Conservation (phyloP, 129 eudicot species). For the Flaveria robusta region DNA sequence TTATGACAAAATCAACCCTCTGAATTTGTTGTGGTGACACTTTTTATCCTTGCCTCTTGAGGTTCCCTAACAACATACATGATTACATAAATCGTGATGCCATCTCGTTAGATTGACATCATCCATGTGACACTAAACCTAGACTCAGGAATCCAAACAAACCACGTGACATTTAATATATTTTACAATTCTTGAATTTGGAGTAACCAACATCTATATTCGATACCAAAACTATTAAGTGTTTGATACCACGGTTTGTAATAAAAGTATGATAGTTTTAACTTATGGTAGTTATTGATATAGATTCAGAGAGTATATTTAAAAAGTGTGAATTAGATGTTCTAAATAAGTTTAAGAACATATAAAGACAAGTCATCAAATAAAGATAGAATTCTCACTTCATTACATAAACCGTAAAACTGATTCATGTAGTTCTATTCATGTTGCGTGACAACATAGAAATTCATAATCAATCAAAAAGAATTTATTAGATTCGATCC, state of each 20-base stretch:
- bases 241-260: too few relatives aligned
- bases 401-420: too few relatives aligned
- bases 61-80: conserved; percentile 3
- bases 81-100: not conserved
- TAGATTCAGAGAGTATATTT: too few relatives aligned
- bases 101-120: conserved; percentile 4
- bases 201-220: not conserved
- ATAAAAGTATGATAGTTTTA: too few relatives aligned
- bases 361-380: too few relatives aligned
- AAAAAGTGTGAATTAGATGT: too few relatives aligned
- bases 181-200: not conserved
- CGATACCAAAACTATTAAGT: not conserved
- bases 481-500: not conserved
- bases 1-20: not conserved
- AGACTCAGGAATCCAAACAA: not conserved
- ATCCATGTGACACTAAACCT: not conserved
- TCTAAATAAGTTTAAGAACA: too few relatives aligned
- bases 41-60: not conserved
- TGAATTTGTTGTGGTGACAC: not conserved
- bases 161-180: not conserved
- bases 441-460: not conserved
- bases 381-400: too few relatives aligned
- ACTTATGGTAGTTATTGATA: too few relatives aligned
- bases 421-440: too few relatives aligned
- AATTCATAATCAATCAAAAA: not conserved